Percentiles rank a stretch among this genome's conserved stretches.
These are phyloP conservation scores for Carnegiea gigantea DNA, from an alignment of 179 eudicot species.

Conservation along the genomic window DNA sequence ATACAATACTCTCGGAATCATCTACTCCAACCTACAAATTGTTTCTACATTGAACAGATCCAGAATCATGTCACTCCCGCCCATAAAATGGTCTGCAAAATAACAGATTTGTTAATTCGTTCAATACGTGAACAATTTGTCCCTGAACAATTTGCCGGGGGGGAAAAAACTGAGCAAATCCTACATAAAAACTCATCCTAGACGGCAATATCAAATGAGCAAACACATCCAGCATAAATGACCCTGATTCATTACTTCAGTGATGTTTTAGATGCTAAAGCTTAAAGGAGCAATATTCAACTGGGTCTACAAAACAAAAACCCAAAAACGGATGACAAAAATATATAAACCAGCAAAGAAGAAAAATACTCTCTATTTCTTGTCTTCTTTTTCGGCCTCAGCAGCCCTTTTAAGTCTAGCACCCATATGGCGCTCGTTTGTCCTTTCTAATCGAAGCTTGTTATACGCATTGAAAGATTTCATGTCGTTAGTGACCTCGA, in stretches of 20 bases:
- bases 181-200: neutral
- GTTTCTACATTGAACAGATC: too few relatives aligned
- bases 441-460: slow-evolving; percentile 67
- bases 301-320: neutral
- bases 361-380: slow-evolving; percentile 37
- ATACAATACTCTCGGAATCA: too few relatives aligned
- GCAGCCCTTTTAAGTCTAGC: slow-evolving; percentile 70
- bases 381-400: slow-evolving; percentile 78
- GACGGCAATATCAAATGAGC: neutral
- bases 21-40: too few relatives aligned
- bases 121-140: too few relatives aligned
- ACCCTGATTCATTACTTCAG: neutral
- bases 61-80: too few relatives aligned
- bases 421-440: slow-evolving; percentile 59
- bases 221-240: neutral
- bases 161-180: neutral
- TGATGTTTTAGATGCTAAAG: neutral
- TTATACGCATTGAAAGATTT: slow-evolving; percentile 65
- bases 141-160: too few relatives aligned
- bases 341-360: neutral
- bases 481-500: slow-evolving; percentile 66
- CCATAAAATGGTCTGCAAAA: too few relatives aligned
- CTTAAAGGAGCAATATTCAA: neutral
- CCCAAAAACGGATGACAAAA: neutral
- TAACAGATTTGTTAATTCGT: too few relatives aligned